Conservation (phyloP, 2,329 filamentous ascomycete species). For the Fusarium agapanthi region DNA sequence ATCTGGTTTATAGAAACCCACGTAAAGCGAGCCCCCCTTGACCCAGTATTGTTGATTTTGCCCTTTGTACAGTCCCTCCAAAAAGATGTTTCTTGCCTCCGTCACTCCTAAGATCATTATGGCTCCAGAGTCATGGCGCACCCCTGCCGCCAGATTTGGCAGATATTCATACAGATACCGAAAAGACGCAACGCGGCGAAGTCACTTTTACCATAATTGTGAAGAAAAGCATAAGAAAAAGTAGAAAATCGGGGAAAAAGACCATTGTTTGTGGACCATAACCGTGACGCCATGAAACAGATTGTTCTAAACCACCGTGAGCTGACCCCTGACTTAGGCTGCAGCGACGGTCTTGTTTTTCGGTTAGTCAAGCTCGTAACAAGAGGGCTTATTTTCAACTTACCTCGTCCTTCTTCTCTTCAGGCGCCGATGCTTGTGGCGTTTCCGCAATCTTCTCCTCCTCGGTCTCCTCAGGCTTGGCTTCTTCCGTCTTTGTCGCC, state of each 20-base stretch:
- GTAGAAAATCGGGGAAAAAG: conserved; percentile 32
- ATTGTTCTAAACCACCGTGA: conserved; percentile 37
- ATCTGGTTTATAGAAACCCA: conserved; percentile 5
- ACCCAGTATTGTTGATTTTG: conserved; percentile 17
- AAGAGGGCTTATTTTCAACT: not conserved
- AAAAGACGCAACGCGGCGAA: conserved; percentile 30
- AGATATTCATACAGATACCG: conserved; percentile 43
- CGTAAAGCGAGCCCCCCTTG: conserved; percentile 5
- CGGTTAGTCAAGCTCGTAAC: conserved; percentile 15
- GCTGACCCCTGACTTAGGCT: conserved; percentile 41
- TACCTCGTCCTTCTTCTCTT: conserved; percentile 49
- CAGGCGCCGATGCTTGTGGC: conserved; percentile 25
- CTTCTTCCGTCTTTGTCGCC: conserved; percentile 42
- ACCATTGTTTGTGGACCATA: conserved; percentile 38
- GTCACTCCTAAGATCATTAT: conserved; percentile 20
- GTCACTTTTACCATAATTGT: conserved; percentile 39
- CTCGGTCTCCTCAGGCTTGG: conserved; percentile 41
- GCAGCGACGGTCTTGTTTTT: conserved; percentile 40
- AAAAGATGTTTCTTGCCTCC: conserved; percentile 26
- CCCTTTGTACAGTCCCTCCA: conserved; percentile 37
- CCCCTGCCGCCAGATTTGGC: conserved; percentile 30
- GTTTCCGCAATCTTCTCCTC: conserved; percentile 27
- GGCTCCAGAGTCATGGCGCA: conserved; percentile 18
- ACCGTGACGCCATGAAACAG: conserved; percentile 42
- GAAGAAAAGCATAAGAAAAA: conserved; percentile 24